A percentile compares a stretch with the other conserved stretches of the same genome.
phyloP scores from a whole-genome alignment of 192 early-diverging fungal genomes.

The Coemansia sp. region DNA sequence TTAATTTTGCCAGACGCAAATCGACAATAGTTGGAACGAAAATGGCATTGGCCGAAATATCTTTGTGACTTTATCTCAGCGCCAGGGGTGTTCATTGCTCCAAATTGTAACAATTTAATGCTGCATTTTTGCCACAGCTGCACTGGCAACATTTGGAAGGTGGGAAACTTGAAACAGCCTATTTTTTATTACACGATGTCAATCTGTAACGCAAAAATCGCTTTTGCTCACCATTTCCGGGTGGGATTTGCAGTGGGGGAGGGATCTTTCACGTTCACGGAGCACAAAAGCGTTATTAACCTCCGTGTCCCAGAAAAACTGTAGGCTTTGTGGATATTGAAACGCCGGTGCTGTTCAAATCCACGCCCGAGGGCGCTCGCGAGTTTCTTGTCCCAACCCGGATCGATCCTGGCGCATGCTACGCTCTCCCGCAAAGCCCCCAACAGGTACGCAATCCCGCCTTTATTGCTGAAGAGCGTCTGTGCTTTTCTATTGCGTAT shows the following conservation, averaged over 20 bases:
- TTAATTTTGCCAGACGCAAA: neutral
- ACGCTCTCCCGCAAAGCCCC: constrained; percentile 87
- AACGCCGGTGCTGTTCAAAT: constrained; percentile 87
- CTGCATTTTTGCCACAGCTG: neutral
- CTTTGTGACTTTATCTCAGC: neutral
- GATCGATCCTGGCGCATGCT: constrained; percentile 64
- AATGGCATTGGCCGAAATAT: neutral
- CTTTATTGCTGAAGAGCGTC: no score
- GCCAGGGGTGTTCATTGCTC: neutral
- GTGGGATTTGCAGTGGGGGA: neutral
- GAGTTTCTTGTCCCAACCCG: constrained; percentile 94
- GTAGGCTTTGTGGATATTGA: constrained; percentile 87
- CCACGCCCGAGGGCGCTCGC: constrained; percentile 88
- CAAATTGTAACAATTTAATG: neutral
- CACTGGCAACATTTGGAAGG: neutral
- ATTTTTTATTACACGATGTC: neutral
- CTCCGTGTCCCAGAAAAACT: constrained; percentile 1
- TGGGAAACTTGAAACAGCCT: neutral
- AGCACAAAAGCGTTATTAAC: constrained; percentile 11
- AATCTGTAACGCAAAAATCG: constrained; percentile 9
- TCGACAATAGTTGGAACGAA: neutral
- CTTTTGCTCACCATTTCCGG: constrained; percentile 2
- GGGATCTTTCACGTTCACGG: constrained; percentile 16
- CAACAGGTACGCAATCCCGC: constrained; percentile 63
- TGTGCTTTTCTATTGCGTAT: no score